Evolutionary conservation across 164 flowering plant genomes (phyloP).

Genomic region (Warburgia ugandensis): DNA sequence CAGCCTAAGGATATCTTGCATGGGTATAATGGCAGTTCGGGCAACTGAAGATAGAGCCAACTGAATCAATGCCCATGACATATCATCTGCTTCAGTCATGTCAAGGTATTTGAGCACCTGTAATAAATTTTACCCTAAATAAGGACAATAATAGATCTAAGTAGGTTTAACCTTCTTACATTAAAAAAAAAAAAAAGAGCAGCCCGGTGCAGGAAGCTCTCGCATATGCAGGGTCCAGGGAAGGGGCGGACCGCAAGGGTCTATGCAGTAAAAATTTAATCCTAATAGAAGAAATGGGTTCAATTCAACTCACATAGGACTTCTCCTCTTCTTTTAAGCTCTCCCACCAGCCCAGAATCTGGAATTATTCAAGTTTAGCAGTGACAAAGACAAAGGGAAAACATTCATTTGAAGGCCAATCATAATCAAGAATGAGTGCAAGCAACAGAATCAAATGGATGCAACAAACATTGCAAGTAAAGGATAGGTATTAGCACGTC

Average conservation of each 20-base stretch:
- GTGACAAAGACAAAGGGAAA: background rate
- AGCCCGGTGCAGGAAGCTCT: too few relatives aligned
- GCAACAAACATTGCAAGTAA: too few relatives aligned
- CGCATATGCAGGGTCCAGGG: too few relatives aligned
- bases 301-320: conserved; percentile 55
- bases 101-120: conserved; percentile 68
- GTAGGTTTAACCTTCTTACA: too few relatives aligned
- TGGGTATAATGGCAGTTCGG: conserved; percentile 66
- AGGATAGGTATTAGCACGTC: too few relatives aligned
- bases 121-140: conserved; percentile 8
- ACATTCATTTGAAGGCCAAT: background rate
- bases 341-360: conserved; percentile 94
- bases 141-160: background rate
- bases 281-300: too few relatives aligned
- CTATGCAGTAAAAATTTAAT: too few relatives aligned
- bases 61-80: conserved; percentile 63
- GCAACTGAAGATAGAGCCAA: conserved; percentile 75
- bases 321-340: conserved; percentile 57
- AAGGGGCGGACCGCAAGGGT: too few relatives aligned
- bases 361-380: conserved; percentile 6
- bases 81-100: conserved; percentile 41
- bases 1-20: conserved; percentile 87
- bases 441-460: background rate
- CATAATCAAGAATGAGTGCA: background rate
- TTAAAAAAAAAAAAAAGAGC: too few relatives aligned